A percentile compares a stretch with the other conserved stretches of the same genome.
phyloP scores from a whole-genome alignment of 345 rosid genomes.

The Bruguiera parviflora region DNA sequence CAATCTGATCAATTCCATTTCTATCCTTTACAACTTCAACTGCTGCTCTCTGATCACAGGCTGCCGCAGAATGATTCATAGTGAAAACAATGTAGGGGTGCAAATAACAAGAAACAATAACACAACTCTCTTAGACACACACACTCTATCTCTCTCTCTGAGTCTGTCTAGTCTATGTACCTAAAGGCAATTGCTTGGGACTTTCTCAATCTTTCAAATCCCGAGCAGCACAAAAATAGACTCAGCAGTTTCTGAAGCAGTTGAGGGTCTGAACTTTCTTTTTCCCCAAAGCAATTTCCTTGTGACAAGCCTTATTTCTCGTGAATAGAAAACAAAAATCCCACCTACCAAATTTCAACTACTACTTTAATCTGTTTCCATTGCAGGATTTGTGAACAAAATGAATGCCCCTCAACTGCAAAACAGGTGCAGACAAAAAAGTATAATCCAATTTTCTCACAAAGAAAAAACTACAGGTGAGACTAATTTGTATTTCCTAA shows the following conservation, averaged over 20 bases:
- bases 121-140: too few relatives aligned
- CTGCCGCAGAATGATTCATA: conserved; percentile 50
- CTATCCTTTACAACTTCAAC: conserved; percentile 62
- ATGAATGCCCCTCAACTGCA: background rate
- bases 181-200: conserved; percentile 1
- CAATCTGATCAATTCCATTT: conserved; percentile 64
- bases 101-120: conserved; percentile 7
- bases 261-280: conserved; percentile 31
- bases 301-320: conserved; percentile 40
- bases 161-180: background rate
- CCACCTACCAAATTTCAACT: conserved; percentile 39
- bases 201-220: conserved; percentile 6
- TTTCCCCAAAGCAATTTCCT: conserved; percentile 29
- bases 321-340: conserved; percentile 44
- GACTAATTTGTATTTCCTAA: conserved; percentile 10
- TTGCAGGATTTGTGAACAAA: conserved; percentile 9
- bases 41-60: conserved; percentile 36
- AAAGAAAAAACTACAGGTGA: conserved; percentile 12
- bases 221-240: background rate
- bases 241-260: conserved; percentile 24
- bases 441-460: background rate
- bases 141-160: conserved; percentile 13
- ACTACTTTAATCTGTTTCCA: conserved; percentile 2
- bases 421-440: background rate
- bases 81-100: conserved; percentile 18